A percentile compares a stretch with the other conserved stretches of the same genome.
Evolutionary conservation across 495 filamentous ascomycete species (phyloP).

Genomic region (Cairneyella variabilis): DNA sequence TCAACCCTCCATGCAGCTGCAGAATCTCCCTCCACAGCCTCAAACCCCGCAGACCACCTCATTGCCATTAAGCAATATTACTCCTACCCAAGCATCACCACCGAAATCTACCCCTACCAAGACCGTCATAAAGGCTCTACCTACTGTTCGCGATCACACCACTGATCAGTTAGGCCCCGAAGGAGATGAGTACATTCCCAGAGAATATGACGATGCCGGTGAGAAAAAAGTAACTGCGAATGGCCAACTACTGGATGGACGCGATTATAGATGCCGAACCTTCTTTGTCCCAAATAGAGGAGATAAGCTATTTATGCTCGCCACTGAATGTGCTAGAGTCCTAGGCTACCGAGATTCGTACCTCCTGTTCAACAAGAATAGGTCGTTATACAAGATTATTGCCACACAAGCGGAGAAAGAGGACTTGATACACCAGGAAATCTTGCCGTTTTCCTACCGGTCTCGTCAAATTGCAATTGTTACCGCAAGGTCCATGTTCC

Average conservation of each 20-base stretch:
- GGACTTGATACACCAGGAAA: constrained; percentile 90
- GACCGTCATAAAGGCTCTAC: constrained; percentile 85
- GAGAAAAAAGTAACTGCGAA: constrained; percentile 88
- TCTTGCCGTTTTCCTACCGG: constrained; percentile 94
- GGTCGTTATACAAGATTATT: constrained; percentile 97
- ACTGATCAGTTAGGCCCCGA: constrained; percentile 91
- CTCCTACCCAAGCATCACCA: constrained; percentile 68
- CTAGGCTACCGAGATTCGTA: constrained; percentile 97
- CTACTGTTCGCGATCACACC: constrained; percentile 94
- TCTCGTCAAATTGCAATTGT: constrained; percentile 98
- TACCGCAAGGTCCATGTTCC: constrained; percentile 98
- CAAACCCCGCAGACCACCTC: constrained; percentile 71
- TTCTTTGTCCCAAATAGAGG: constrained; percentile 88
- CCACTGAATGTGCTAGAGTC: constrained; percentile 94
- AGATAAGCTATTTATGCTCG: constrained; percentile 96
- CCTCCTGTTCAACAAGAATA: constrained; percentile 97
- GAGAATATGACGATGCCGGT: constrained; percentile 88
- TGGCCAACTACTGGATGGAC: constrained; percentile 73
- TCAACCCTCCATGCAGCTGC: constrained; percentile 46
- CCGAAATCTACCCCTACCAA: constrained; percentile 88
- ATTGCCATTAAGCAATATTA: constrained; percentile 48
- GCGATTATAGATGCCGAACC: constrained; percentile 90
- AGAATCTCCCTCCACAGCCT: constrained; percentile 60
- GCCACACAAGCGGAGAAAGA: constrained; percentile 95
- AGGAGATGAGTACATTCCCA: constrained; percentile 93